Base-by-base conservation (phyloP, 177 flowering plant genomes). In the Telopea speciosissima region DNA sequence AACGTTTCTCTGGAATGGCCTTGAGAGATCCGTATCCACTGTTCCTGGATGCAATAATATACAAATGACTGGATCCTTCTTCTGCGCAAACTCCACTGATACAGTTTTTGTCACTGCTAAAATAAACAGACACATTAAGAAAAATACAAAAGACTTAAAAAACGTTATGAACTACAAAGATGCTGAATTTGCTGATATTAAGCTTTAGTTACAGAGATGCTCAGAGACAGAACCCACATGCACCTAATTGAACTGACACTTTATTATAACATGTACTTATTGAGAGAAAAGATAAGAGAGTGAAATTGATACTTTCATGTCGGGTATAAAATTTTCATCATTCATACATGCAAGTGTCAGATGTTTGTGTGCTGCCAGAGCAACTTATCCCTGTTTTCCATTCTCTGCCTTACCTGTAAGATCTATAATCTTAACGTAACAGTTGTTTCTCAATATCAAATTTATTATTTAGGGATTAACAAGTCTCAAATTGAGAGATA, bases 1-100 rank as follows among this genome's bases (percentile, higher is more conserved):
- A 71, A 92, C 94, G 72, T 92, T 95, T 76, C 82, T 85, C 79
- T 90, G 97, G 75, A 92, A 95, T 73, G 99, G 97, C 80, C 75
- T 82, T 0, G 99, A 95, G 24, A 95, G 88, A 83, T 92, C 97
- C 14, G 99, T 92, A 73, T 95, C 92, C 28, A 95, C 97, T 5
- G 97, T 95, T 40, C 99, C 99, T 1, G 97, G 97, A 70, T 95
- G 97, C 83, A 92, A 70, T 59, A 95, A 77, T 60, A 92, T 84
- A 87, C 97, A 92, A 69, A 82, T 42, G 49, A 95, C 74, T 36
- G 97, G 96, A 79, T 90, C 97, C 79, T 86, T 92, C 85, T 74
- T 92, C 19, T 8, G 14, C 13, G 86, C 90, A 71, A 90, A 82
- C 75, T 95, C 99, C 77, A 90, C 86, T 0, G 99, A 86, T 21